Conservation (phyloP, 2,329 filamentous ascomycete species). For the Chaetomiaceae sp. region DNA sequence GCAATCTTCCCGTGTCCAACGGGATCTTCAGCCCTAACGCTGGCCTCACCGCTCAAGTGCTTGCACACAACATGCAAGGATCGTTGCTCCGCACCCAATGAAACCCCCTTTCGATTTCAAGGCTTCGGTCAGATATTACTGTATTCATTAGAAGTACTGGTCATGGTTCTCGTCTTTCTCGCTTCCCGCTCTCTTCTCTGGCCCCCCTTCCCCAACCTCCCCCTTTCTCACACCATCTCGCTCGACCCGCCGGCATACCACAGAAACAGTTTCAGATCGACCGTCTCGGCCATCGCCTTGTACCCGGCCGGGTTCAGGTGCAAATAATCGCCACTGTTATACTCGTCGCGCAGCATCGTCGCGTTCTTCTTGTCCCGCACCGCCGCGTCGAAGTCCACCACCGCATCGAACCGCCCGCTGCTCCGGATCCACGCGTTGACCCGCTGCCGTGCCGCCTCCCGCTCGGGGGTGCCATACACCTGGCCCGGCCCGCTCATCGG, state of each 20-base stretch:
- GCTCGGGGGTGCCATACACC: constrained; percentile 43
- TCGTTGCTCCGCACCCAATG: too few species aligned
- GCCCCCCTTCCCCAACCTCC: neutral
- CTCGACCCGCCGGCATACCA: constrained; percentile 27
- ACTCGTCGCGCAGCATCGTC: constrained; percentile 39
- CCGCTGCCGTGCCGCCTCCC: constrained; percentile 48
- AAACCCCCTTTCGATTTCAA: too few species aligned
- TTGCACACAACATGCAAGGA: too few species aligned
- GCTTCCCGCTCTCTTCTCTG: neutral
- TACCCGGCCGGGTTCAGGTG: constrained; percentile 54
- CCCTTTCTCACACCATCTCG: constrained; percentile 9
- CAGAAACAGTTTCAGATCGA: constrained; percentile 47
- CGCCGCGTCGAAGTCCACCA: constrained; percentile 55
- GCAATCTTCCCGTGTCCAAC: too few species aligned
- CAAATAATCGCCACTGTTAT: constrained; percentile 54
- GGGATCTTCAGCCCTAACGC: too few species aligned
- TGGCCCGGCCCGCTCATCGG: constrained; percentile 40
- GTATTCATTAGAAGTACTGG: too few species aligned
- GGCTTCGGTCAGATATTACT: too few species aligned
- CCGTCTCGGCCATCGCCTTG: constrained; percentile 46
- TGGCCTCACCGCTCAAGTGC: too few species aligned
- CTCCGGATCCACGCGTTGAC: constrained; percentile 55
- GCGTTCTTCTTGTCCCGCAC: constrained; percentile 43
- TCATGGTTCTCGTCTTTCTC: neutral
- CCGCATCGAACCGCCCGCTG: constrained; percentile 50